Percentiles rank a stretch among this genome's conserved stretches.
phyloP scores from a whole-genome alignment of 2,329 filamentous ascomycete genomes.

The Diaporthe australafricana region DNA sequence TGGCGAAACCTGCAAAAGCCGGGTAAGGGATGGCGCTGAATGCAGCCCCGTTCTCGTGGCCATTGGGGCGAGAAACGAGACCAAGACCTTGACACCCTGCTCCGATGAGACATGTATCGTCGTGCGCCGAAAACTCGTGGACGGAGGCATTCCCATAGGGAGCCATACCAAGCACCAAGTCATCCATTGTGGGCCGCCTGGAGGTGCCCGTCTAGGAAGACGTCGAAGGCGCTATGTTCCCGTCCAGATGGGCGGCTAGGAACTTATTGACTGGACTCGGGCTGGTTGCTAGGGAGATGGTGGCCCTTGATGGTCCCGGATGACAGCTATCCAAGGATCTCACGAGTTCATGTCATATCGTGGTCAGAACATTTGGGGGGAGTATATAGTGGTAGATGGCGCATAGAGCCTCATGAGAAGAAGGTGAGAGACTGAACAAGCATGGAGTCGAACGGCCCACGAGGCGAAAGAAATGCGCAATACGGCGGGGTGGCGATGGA shows the following conservation, averaged over 20 bases:
- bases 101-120: constrained; percentile 36
- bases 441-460: not conserved
- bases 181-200: constrained; percentile 41
- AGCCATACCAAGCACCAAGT: constrained; percentile 5
- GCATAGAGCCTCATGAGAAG: not conserved
- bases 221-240: not conserved
- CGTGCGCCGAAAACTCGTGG: constrained; percentile 33
- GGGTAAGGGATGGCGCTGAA: constrained; percentile 8
- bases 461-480: constrained; percentile 3
- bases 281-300: constrained; percentile 2
- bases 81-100: constrained; percentile 35
- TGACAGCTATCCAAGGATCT: constrained; percentile 6
- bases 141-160: constrained; percentile 13
- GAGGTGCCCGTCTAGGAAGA: not conserved
- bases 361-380: not conserved
- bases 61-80: constrained; percentile 18
- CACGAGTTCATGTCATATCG: constrained; percentile 17
- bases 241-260: not conserved
- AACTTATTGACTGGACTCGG: not conserved
- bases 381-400: not conserved
- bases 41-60: not conserved
- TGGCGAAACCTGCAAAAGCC: not conserved
- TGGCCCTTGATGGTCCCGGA: constrained; percentile 6
- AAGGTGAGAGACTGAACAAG: not conserved
- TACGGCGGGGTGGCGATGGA: constrained; percentile 9